phyloP scores from a whole-genome alignment of 495 filamentous ascomycete species.

The Trichoderma gamsii region DNA sequence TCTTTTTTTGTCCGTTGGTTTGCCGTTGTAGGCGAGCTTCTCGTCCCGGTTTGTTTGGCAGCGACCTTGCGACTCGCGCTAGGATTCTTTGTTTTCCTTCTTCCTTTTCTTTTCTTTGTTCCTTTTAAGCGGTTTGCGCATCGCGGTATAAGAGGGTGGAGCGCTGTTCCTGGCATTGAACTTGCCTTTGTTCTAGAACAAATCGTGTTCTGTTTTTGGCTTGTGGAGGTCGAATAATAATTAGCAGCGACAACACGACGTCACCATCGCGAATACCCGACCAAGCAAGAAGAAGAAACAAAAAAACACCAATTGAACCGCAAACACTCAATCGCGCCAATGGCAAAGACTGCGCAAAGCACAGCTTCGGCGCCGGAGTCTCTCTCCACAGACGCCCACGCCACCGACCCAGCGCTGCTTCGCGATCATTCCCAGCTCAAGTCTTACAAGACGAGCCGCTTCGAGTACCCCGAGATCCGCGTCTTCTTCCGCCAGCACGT shows the following conservation, averaged over 20 bases:
- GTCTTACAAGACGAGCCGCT: slow-evolving; percentile 61
- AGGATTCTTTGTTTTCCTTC: too few species aligned
- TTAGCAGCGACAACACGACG: background rate
- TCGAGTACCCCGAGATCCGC: slow-evolving; percentile 70
- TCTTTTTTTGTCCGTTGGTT: background rate
- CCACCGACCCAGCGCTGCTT: slow-evolving; percentile 68
- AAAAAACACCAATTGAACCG: background rate
- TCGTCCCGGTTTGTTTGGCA: background rate
- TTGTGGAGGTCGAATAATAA: background rate
- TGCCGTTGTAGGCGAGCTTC: background rate
- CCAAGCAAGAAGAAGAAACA: background rate
- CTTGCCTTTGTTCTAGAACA: background rate
- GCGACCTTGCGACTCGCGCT: background rate
- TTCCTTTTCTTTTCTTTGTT: background rate
- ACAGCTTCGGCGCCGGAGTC: background rate
- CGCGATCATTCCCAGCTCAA: slow-evolving; percentile 67
- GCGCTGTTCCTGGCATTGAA: background rate
- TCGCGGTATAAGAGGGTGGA: background rate
- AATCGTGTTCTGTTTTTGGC: background rate
- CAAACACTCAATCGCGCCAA: background rate
- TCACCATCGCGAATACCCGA: background rate
- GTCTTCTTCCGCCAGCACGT: slow-evolving; percentile 79
- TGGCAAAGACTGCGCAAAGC: slow-evolving; percentile 2
- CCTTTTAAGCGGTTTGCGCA: background rate
- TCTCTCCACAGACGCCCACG: slow-evolving; percentile 20